These are phyloP conservation scores for Magnusiomyces paraingens DNA, from an alignment of 1,139 yeast genomes.

Conservation along the genomic window DNA sequence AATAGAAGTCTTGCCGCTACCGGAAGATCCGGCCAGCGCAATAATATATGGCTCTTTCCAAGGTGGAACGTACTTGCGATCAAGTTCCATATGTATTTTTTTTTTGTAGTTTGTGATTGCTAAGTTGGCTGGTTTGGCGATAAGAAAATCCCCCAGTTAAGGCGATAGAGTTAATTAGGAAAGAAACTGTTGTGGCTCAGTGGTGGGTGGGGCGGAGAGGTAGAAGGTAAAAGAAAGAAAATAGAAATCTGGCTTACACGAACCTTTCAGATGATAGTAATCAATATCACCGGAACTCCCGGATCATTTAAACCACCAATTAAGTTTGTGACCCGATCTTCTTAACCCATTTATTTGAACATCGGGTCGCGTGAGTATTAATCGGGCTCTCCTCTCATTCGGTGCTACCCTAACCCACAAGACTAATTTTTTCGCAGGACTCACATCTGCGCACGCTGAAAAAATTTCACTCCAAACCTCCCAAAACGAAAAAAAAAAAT, in stretches of 20 bases:
- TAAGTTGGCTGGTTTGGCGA: too few species aligned
- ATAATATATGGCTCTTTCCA: constrained; percentile 95
- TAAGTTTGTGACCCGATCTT: too few species aligned
- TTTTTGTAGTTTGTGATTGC: not conserved
- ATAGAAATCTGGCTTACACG: too few species aligned
- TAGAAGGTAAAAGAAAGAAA: too few species aligned
- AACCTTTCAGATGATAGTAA: too few species aligned
- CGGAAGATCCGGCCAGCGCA: constrained; percentile 92
- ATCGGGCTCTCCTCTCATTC: not conserved
- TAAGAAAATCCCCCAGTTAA: not conserved
- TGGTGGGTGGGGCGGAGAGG: not conserved
- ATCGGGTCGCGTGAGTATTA: too few species aligned
- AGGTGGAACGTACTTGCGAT: constrained; percentile 51
- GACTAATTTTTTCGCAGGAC: not conserved
- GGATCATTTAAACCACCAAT: too few species aligned
- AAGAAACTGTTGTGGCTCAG: not conserved
- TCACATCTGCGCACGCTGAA: not conserved
- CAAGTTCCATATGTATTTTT: not conserved
- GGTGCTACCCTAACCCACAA: constrained; percentile 3
- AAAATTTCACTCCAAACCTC: not conserved
- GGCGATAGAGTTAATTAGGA: not conserved
- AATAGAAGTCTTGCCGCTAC: constrained; percentile 92
- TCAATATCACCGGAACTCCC: too few species aligned
- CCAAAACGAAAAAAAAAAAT: not conserved
- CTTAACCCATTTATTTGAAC: not conserved